Base-by-base conservation (phyloP, 1,284 basidiomycete genomes). In the Binderoboletus segoi region DNA sequence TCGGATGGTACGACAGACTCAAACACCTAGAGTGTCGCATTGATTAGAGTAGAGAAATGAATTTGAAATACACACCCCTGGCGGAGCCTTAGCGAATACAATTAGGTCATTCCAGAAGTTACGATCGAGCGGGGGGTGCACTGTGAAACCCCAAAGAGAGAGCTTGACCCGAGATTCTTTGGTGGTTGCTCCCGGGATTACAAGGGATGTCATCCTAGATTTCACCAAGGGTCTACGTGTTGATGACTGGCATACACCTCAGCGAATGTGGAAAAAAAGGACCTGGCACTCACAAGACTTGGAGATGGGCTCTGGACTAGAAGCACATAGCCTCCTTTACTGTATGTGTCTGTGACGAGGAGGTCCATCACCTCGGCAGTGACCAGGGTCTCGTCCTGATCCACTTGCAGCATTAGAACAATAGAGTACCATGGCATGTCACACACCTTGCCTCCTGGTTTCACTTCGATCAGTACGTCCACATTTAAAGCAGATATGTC, bases 1-100 rank as follows among this genome's bases (percentile, higher is more conserved):
- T 98, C 96, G 59, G 85, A 95, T 0, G 96, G 96, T 21, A 94
- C 86, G 15, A 98, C 94, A 45, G 94, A 84, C 69, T 97, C 95
- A 68, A 99, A 98, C 0, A 91, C 90, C 86, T 94, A 43, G 30
- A 49, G 33, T 30, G 33, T 53, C 38, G 21, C 40, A 40, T 49
- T 49, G 18, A 45, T 56, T 46, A 37, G 23, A 46, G 33, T 44
- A 23, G 26, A 30, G 32, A 52, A 47, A 26, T 47, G 26, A 37
- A 18, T 52, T 47, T 15, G 44, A 44, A 38, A 48, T 26, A 78
- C 88, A 61, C 71, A 93, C 93, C 43, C 92, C 95, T 47, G 92
- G 91, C 15, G 96, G 96, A 23, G 94, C 85, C 70, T 94, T 94
- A 30, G 81, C 77, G 66, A 96, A 96, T 1, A 59, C 55, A 5